phyloP scores from a whole-genome alignment of 192 early-diverging fungal genomes.

The Coemansia sp. region DNA sequence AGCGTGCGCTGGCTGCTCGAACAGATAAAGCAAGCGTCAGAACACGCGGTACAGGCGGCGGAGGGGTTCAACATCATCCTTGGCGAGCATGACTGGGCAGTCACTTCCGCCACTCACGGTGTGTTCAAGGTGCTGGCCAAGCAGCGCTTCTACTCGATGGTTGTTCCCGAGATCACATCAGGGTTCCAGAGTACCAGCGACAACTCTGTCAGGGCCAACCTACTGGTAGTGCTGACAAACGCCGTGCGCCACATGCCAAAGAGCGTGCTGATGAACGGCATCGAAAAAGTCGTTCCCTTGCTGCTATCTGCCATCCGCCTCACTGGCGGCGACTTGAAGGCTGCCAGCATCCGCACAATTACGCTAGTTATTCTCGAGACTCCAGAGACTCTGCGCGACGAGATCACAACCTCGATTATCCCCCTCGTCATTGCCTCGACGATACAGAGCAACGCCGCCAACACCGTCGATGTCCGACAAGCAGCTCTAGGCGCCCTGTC shows the following conservation, averaged over 20 bases:
- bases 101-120: slow-evolving; percentile 61
- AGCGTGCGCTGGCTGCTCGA: slow-evolving; percentile 34
- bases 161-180: slow-evolving; percentile 64
- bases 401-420: slow-evolving; percentile 18
- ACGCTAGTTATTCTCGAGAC: slow-evolving; percentile 68
- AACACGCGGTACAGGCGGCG: slow-evolving; percentile 45
- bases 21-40: slow-evolving; percentile 17
- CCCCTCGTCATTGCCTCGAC: slow-evolving; percentile 22
- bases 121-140: slow-evolving; percentile 68
- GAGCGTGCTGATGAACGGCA: slow-evolving; percentile 73
- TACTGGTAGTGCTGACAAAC: slow-evolving; percentile 80
- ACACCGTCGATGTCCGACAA: slow-evolving; percentile 61
- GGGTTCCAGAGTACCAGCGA: slow-evolving; percentile 40
- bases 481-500: slow-evolving; percentile 68
- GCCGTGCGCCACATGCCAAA: slow-evolving; percentile 79
- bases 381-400: slow-evolving; percentile 56
- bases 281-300: slow-evolving; percentile 73
- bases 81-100: slow-evolving; percentile 63
- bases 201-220: slow-evolving; percentile 63
- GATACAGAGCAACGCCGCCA: slow-evolving; percentile 7
- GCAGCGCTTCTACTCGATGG: slow-evolving; percentile 80
- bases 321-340: slow-evolving; percentile 63
- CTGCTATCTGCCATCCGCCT: slow-evolving; percentile 71
- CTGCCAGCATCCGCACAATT: slow-evolving; percentile 75
- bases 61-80: slow-evolving; percentile 72